Evolutionary conservation across 768 basidiomycete species (phyloP), one percentile per base, ranked within the genome.

Genomic region (Xerocomellus amylosporus): DNA sequence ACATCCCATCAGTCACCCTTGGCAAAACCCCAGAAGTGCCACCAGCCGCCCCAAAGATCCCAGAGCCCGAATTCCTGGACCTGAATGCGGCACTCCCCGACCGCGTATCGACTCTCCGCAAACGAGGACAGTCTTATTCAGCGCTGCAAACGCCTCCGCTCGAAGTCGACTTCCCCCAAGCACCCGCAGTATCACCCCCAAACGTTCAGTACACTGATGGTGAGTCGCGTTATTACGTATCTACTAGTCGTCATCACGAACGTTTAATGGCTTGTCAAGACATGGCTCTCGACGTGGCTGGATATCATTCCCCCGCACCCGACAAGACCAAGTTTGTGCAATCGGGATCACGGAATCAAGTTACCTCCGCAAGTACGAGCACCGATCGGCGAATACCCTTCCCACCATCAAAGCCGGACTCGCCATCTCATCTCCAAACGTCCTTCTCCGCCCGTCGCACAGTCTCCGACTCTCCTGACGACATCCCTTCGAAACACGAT

Each of bases 11-110:
- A 15, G 63, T 61, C n/a, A 31, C 59, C 4, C 61, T 67, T 1
- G 30, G 41, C 49, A 65, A 59, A 51, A 30, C 60, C 45, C 56
- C 55, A 50, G 52, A 63, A 12, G 15, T 28, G 8, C 49, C 50
- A 10, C 57, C 38, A 10, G 39, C 38, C 1, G 43, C 45, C 41
- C 51, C 67, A 34, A 63, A 61, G 44, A 63, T 63, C 24, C 73
- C 72, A 41, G 88, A 90, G 61, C 90, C 92, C 2, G 92, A 95
- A 43, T 92, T 88, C 63, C 76, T 97, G 49, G 93, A 97, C 69
- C 79, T 97, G 42, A 76, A 96, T 65, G 89, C 85, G 19, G 51
- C 51, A 4, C 24, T 42, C 1, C 43, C 51, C 9, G 47, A 61
- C 14, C 68, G 58, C 33, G 14, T 55, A 49, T 58, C 57, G 10